A percentile compares a stretch with the other conserved stretches of the same genome.
Evolutionary conservation across 495 filamentous ascomycete genomes (phyloP).

Genomic region (Zalerion maritima): DNA sequence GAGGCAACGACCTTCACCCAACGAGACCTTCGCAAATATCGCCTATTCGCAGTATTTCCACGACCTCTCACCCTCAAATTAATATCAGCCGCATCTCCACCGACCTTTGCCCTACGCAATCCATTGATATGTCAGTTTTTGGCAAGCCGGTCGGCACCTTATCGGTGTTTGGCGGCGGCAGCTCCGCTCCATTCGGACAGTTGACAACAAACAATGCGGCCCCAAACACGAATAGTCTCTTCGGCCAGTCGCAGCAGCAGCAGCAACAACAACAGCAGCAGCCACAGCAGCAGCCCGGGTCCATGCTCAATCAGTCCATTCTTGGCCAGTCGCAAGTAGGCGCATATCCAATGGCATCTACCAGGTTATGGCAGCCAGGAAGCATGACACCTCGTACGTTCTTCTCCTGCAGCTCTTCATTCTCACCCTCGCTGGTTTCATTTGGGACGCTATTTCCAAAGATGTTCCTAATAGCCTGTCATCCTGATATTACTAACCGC

Average conservation of each 20-base stretch:
- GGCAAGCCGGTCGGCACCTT: constrained; percentile 12
- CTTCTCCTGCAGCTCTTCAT: neutral
- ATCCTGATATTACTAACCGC: neutral
- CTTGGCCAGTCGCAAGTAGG: constrained; percentile 21
- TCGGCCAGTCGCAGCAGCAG: constrained; percentile 11
- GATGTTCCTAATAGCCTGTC: neutral
- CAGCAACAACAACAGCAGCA: constrained; percentile 13
- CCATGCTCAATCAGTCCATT: constrained; percentile 3
- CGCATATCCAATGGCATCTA: constrained; percentile 19
- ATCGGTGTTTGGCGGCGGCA: constrained; percentile 12
- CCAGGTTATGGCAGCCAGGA: constrained; percentile 33
- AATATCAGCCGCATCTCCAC: too few relatives aligned
- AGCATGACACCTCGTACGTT: constrained; percentile 28
- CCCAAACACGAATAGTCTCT: constrained; percentile 5
- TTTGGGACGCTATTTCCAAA: constrained; percentile 3
- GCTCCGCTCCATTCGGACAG: too few relatives aligned
- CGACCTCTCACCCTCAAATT: too few relatives aligned
- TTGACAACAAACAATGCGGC: too few relatives aligned
- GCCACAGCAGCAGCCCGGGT: constrained; percentile 16
- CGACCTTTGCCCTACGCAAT: too few relatives aligned
- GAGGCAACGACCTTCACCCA: too few relatives aligned
- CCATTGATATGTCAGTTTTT: constrained; percentile 18
- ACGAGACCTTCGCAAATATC: too few relatives aligned
- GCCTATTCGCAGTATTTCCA: too few relatives aligned
- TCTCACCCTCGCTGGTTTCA: neutral